Conservation (phyloP, 352 stramenopile genomes). For the Elongisporangium undulatum region DNA sequence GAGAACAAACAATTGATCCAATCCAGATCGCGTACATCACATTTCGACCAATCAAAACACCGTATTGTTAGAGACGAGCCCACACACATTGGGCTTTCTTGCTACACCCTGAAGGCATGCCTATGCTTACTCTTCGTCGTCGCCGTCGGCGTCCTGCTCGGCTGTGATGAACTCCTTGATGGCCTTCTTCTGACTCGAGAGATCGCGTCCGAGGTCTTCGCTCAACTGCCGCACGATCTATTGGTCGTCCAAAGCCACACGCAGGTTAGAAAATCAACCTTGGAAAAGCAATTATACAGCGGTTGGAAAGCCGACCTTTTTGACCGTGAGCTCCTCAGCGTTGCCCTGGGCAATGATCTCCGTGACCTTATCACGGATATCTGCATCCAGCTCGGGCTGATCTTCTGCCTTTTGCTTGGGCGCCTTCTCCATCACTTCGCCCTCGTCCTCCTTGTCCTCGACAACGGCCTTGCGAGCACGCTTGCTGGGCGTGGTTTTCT, state of each 20-base stretch:
- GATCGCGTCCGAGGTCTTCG: constrained; percentile 55
- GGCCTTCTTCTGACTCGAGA: constrained; percentile 65
- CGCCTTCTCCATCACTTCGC: constrained; percentile 13
- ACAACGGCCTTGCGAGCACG: constrained; percentile 11
- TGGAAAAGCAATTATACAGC: neutral
- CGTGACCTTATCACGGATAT: constrained; percentile 61
- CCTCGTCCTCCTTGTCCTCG: constrained; percentile 10
- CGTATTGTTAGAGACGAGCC: neutral
- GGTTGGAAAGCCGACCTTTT: constrained; percentile 42
- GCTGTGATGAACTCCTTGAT: constrained; percentile 81
- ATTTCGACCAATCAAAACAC: constrained; percentile 13
- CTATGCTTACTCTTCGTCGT: constrained; percentile 13
- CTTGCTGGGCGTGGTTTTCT: constrained; percentile 31
- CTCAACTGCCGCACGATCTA: constrained; percentile 75
- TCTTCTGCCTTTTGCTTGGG: constrained; percentile 8
- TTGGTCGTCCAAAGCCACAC: constrained; percentile 3
- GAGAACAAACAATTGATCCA: constrained; percentile 1
- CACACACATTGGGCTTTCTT: neutral
- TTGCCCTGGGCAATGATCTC: constrained; percentile 78
- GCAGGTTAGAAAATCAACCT: neutral
- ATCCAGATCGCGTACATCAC: neutral
- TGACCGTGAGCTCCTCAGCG: constrained; percentile 77
- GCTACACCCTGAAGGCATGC: neutral
- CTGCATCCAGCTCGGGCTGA: constrained; percentile 28
- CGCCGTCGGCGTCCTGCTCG: constrained; percentile 14